Percentiles rank a stretch among this genome's conserved stretches.
Conservation (phyloP, 805 yeast species). For the Torulaspora franciscae region DNA sequence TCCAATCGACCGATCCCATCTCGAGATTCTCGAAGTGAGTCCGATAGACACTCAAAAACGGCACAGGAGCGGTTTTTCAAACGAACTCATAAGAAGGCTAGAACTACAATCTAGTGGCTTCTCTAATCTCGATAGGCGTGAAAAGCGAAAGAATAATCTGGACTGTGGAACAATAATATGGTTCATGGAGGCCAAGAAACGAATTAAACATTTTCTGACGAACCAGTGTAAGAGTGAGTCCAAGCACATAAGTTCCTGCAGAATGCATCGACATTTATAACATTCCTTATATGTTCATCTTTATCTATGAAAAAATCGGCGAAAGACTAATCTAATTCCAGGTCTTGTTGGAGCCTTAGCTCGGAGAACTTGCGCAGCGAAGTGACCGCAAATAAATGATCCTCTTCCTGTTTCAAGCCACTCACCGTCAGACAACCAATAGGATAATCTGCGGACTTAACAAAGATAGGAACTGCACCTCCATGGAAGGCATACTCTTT, state of each 20-base stretch:
- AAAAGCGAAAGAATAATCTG: slow-evolving; percentile 2
- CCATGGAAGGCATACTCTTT: slow-evolving; percentile 50
- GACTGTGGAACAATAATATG: slow-evolving; percentile 29
- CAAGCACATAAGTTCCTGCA: background rate
- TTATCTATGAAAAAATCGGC: background rate
- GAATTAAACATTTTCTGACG: slow-evolving; percentile 37
- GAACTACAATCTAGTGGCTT: slow-evolving; percentile 28
- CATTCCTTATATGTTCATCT: background rate
- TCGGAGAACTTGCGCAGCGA: slow-evolving; percentile 18
- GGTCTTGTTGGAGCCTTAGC: slow-evolving; percentile 10
- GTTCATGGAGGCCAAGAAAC: slow-evolving; percentile 39
- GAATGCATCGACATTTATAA: background rate
- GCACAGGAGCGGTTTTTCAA: slow-evolving; percentile 29
- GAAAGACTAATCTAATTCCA: slow-evolving; percentile 17
- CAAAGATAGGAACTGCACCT: slow-evolving; percentile 50
- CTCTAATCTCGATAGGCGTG: background rate
- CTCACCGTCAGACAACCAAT: slow-evolving; percentile 50
- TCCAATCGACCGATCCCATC: slow-evolving; percentile 13
- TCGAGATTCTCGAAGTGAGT: slow-evolving; percentile 4
- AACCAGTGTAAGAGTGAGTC: background rate
- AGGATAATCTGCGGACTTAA: slow-evolving; percentile 33
- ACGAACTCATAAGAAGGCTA: slow-evolving; percentile 31
- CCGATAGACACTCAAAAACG: slow-evolving; percentile 3
- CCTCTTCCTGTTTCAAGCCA: slow-evolving; percentile 53
- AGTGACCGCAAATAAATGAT: slow-evolving; percentile 44